Percentiles rank a stretch among this genome's conserved stretches.
Evolutionary conservation across 345 rosid genomes (phyloP).

Genomic region (Bruguiera gymnorhiza): DNA sequence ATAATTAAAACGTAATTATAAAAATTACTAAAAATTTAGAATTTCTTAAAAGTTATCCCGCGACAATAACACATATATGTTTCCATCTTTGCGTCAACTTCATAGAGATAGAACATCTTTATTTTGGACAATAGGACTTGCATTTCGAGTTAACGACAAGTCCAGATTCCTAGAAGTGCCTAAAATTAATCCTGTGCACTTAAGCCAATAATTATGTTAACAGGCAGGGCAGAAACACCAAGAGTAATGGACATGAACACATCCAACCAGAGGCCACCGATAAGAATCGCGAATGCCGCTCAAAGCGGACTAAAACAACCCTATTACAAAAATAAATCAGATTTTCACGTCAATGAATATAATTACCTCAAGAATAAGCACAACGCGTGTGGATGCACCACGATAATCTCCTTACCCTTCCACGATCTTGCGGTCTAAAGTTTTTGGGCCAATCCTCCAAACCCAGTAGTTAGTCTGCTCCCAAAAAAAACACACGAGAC

Average conservation of each 20-base stretch:
- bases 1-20: too few species aligned
- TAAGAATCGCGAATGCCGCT: constrained; percentile 80
- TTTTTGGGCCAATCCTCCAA: constrained; percentile 73
- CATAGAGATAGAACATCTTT: constrained; percentile 2
- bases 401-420: constrained; percentile 46
- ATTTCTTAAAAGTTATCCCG: too few species aligned
- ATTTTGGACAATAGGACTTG: background rate
- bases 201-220: constrained; percentile 77
- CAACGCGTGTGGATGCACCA: background rate
- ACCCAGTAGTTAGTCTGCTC: constrained; percentile 68
- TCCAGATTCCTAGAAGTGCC: background rate
- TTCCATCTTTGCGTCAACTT: constrained; percentile 3
- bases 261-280: constrained; percentile 75
- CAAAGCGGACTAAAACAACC: constrained; percentile 77
- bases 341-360: constrained; percentile 1
- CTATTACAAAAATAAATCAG: constrained; percentile 32
- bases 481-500: constrained; percentile 17
- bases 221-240: constrained; percentile 79
- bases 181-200: background rate
- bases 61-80: constrained; percentile 62
- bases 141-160: background rate
- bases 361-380: constrained; percentile 11
- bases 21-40: too few species aligned
- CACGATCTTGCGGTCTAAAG: constrained; percentile 52
- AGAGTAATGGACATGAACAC: constrained; percentile 78